These are phyloP conservation scores for Aegle marmelos DNA, from an alignment of 345 rosid species.

Conservation along the genomic window DNA sequence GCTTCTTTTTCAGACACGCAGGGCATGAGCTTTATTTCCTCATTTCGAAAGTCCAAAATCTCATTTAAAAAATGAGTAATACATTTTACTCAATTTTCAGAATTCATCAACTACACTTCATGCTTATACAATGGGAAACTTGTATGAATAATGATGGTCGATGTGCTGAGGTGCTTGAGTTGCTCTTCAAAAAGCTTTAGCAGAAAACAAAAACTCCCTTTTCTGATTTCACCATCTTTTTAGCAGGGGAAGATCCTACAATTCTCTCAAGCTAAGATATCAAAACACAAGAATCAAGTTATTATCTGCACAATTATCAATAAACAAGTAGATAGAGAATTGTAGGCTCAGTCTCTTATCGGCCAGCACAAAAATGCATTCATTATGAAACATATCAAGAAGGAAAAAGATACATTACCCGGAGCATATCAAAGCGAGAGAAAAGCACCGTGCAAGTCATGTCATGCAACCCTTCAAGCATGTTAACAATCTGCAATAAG, in stretches of 20 bases:
- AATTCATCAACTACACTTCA: not conserved
- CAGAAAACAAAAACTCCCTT: conserved; percentile 65
- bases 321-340: not conserved
- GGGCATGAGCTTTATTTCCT: not conserved
- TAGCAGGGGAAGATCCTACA: conserved; percentile 61
- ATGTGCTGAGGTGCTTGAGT: not conserved
- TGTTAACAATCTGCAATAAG: conserved; percentile 68
- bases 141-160: too few species aligned
- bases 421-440: conserved; percentile 61
- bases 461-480: conserved; percentile 73
- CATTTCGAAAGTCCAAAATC: not conserved
- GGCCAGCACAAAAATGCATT: not conserved
- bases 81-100: not conserved
- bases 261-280: conserved; percentile 69
- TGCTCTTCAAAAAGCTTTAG: conserved; percentile 18
- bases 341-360: too few species aligned
- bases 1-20: not conserved
- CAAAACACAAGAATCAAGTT: not conserved
- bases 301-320: not conserved
- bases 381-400: not conserved
- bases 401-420: conserved; percentile 45
- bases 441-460: conserved; percentile 77
- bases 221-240: conserved; percentile 68
- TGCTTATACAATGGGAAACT: too few species aligned
- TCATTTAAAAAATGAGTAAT: not conserved